Conservation (phyloP, 805 yeast species). For the Kluyveromyces lactis region DNA sequence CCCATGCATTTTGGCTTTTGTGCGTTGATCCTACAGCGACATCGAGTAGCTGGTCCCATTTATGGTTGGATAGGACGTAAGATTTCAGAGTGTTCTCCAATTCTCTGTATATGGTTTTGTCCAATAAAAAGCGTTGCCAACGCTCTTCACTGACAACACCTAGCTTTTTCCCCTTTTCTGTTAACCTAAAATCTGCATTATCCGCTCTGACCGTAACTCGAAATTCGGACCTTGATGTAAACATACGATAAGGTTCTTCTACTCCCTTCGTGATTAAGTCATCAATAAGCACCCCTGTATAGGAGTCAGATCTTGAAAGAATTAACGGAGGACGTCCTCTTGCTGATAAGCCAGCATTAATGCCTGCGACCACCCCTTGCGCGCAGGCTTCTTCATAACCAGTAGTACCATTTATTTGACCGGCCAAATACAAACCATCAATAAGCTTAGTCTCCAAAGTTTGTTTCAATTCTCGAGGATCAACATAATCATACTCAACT, state of each 20-base stretch:
- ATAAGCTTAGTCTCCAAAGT: slow-evolving; percentile 79
- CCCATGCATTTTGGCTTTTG: slow-evolving; percentile 56
- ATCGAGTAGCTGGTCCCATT: slow-evolving; percentile 52
- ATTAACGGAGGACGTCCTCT: slow-evolving; percentile 37
- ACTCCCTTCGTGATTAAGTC: slow-evolving; percentile 94
- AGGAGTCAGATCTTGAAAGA: slow-evolving; percentile 73
- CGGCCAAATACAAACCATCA: slow-evolving; percentile 78
- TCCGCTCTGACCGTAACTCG: slow-evolving; percentile 86
- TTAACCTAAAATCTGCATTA: slow-evolving; percentile 84
- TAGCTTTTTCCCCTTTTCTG: slow-evolving; percentile 51
- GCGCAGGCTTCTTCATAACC: slow-evolving; percentile 99
- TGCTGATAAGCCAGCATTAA: slow-evolving; percentile 72
- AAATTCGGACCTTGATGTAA: slow-evolving; percentile 92
- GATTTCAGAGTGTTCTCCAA: slow-evolving; percentile 39
- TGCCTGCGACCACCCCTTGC: slow-evolving; percentile 92
- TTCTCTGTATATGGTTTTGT: slow-evolving; percentile 36
- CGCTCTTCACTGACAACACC: slow-evolving; percentile 65
- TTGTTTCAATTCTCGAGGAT: slow-evolving; percentile 74
- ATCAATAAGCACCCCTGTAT: slow-evolving; percentile 86
- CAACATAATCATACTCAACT: slow-evolving; percentile 95
- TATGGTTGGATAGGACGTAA: slow-evolving; percentile 41
- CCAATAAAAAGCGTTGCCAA: slow-evolving; percentile 39
- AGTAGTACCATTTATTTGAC: slow-evolving; percentile 97
- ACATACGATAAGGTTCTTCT: slow-evolving; percentile 96
- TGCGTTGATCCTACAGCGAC: slow-evolving; percentile 47